These are phyloP conservation scores for Zygnema circumcarinatum DNA, from an alignment of 139 green algal genomes.

Conservation along the genomic window DNA sequence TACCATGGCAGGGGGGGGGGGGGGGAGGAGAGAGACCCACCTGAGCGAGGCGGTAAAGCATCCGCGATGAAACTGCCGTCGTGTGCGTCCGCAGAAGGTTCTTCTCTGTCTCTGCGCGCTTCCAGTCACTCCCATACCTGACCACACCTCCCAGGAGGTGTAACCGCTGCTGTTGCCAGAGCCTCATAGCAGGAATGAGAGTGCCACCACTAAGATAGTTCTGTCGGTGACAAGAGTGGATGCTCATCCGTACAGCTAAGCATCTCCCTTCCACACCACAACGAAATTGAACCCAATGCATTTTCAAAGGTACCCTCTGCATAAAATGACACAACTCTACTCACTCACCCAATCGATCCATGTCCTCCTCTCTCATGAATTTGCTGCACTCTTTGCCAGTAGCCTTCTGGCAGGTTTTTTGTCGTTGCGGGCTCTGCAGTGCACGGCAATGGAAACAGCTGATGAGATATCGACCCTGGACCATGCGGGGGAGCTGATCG, in stretches of 20 bases:
- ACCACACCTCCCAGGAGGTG: too few species aligned
- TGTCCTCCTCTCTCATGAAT: conserved; percentile 87
- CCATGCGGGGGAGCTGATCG: too few species aligned
- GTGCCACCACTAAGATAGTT: too few species aligned
- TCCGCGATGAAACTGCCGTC: conserved; percentile 94
- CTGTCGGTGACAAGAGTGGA: too few species aligned
- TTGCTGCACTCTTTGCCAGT: conserved; percentile 84
- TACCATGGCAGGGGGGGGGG: too few species aligned
- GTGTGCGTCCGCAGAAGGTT: conserved; percentile 99
- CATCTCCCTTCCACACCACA: too few species aligned
- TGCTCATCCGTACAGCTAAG: conserved; percentile 8
- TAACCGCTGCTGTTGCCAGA: too few species aligned
- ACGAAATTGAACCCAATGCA: too few species aligned
- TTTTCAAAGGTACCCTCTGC: too few species aligned
- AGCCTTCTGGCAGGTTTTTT: conserved; percentile 76
- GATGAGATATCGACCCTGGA: too few species aligned
- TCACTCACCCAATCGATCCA: conserved; percentile 74
- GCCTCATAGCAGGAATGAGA: too few species aligned
- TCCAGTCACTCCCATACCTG: conserved; percentile 92
- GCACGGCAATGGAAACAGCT: neutral
- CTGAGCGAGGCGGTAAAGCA: conserved; percentile 92
- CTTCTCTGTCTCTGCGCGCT: conserved; percentile 90
- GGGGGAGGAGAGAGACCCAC: conserved; percentile 35
- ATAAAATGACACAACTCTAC: too few species aligned
- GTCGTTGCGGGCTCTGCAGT: conserved; percentile 32